Evolutionary conservation across 441 rosid genomes (phyloP).

Genomic region (Sinapis alba): DNA sequence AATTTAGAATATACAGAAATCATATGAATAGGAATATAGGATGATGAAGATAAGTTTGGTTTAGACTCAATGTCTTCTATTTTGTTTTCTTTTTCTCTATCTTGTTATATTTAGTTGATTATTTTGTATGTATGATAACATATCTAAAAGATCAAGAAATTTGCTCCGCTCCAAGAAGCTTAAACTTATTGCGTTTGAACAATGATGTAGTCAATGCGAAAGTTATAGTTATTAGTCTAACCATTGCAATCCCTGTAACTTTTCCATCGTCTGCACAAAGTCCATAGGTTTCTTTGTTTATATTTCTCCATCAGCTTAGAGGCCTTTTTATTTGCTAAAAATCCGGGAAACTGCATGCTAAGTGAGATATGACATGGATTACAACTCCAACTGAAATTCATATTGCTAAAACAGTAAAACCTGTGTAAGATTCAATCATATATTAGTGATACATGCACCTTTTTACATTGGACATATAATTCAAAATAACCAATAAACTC

Average conservation of each 20-base stretch:
- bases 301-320: slow-evolving; percentile 50
- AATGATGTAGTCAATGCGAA: slow-evolving; percentile 60
- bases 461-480: not conserved
- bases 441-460: not conserved
- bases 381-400: slow-evolving; percentile 52
- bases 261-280: slow-evolving; percentile 54
- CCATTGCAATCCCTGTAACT: slow-evolving; percentile 56
- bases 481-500: not conserved
- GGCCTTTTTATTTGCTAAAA: slow-evolving; percentile 43
- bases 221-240: slow-evolving; percentile 57
- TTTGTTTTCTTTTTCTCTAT: no score
- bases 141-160: no score
- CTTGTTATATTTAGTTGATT: no score
- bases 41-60: no score
- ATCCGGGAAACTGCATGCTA: slow-evolving; percentile 55
- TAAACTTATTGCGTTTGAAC: slow-evolving; percentile 54
- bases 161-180: slow-evolving; percentile 41
- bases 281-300: slow-evolving; percentile 45
- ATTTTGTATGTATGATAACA: no score
- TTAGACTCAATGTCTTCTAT: no score
- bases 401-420: slow-evolving; percentile 47
- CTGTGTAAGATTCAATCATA: slow-evolving; percentile 30
- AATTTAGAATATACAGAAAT: no score
- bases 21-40: no score
- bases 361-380: slow-evolving; percentile 49